phyloP scores from a whole-genome alignment of 306 rosid genomes.

The Cucumis sativus region DNA sequence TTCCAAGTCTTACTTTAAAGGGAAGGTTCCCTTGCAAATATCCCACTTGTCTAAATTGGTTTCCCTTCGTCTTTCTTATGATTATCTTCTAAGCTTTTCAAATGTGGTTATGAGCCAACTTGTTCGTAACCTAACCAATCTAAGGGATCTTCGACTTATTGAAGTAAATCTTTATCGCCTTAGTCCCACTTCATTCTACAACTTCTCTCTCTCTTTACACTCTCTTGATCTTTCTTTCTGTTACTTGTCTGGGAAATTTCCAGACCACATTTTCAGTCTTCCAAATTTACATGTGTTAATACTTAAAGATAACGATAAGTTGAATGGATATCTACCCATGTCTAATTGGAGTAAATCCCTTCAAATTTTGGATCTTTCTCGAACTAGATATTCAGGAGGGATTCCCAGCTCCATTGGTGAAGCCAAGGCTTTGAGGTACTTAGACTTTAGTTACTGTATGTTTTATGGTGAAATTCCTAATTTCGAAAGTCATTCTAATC shows the following conservation, averaged over 20 bases:
- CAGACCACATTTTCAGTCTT: background rate
- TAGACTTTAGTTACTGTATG: too few species aligned
- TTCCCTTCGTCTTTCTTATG: too few species aligned
- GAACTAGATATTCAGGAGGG: too few species aligned
- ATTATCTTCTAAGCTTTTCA: too few species aligned
- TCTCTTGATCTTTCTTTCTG: background rate
- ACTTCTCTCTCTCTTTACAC: background rate
- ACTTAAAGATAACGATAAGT: accelerated
- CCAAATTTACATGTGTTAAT: background rate
- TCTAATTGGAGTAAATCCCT: background rate
- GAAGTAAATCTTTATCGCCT: background rate
- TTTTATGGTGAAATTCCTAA: background rate
- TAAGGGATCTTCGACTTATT: too few species aligned
- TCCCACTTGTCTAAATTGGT: too few species aligned
- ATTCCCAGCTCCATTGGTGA: too few species aligned
- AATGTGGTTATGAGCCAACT: too few species aligned
- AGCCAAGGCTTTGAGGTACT: too few species aligned
- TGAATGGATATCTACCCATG: background rate
- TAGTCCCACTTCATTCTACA: background rate
- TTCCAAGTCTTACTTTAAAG: background rate
- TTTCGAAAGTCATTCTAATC: background rate
- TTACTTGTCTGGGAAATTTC: background rate
- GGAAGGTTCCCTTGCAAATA: too few species aligned
- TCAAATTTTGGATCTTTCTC: too few species aligned
- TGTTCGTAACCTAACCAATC: too few species aligned